Base-by-base conservation (phyloP, 495 filamentous ascomycete genomes). In the Lepraria neglecta region DNA sequence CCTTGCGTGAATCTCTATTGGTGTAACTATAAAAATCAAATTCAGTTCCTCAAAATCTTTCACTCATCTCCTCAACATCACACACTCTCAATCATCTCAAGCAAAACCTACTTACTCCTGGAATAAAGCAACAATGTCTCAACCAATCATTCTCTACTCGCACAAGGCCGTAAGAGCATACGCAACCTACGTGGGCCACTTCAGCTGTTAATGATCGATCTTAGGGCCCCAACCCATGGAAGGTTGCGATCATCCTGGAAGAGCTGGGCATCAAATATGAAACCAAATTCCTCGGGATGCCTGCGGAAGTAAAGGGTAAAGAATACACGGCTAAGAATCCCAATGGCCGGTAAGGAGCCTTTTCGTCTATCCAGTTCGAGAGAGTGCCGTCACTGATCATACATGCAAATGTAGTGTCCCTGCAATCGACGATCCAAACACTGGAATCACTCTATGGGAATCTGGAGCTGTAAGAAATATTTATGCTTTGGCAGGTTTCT, bases 401-500 rank as follows among this genome's bases (percentile, higher is more conserved):
- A 62, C 43, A 0, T 46, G 17, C 11, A 4, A 9, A 31, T 40
- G 21, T 17, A 61, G 59, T 15, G 67, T 77, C 51, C 78, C 79
- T 40, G 73, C 77, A 50, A 83, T 90, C 59, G 70, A 86, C 52
- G 87, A 90, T 69, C 79, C 82, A 27, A 90, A 91, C 74, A 86
- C 81, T 0, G 78, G 74, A 60, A 72, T 87, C 63, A 83, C 74
- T 0, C 67, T 91, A 14, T 90, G 85, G 84, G 87, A 90, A 67
- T 86, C 83, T 6, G 87, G 86, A 58, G 88, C 88, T 17, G 55
- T 58, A 46, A 7, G 21, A 17, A 15, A 2, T 3, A 58, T 6
- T n/a, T 10, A 24, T 1, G 1, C 24, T 24, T 24, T 24, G 24
- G 24, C 24, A 24, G 24, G 24, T 1, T 24, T 24, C 24, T 24